Base-by-base conservation (phyloP, 202 grass and related monocot genomes). In the Saccharum hybrid region DNA sequence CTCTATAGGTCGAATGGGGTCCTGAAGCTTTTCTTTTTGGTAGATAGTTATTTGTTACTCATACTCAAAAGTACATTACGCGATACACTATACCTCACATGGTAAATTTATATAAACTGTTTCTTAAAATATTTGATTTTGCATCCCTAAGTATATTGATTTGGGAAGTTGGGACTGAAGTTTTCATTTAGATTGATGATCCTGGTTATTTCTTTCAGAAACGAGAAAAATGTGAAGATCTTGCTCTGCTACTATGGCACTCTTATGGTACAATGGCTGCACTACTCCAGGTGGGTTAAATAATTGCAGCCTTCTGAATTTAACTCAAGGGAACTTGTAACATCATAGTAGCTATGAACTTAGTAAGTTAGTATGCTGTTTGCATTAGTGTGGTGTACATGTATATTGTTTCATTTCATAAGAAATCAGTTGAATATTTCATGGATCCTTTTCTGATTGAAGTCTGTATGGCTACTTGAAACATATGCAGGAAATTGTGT, bases 181-280 rank as follows among this genome's bases (percentile, higher is more conserved):
- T 76, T 87, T 59, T 59, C 56, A 59, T 59, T n/a, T 60, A 60
- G 57, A 60, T 8, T 60, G 57, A 10, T 26, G 57, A 60, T 60
- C n/a, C 60, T 63, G 22, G 60, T 63, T 63, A 63, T 63, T 28
- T 30, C 8, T 85, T 86, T 60, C 84, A 96, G 94, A 91, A 89
- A 76, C 83, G 88, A 76, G 94, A 96, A 57, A 86, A 88, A 77
- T 96, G 91, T 84, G 90, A 83, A 81, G 86, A 93, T 74, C 84
- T 96, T 56, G 94, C 88, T 68, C 86, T 84, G 74, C 88, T 96
- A 30, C 80, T 96, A 10, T 96, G 94, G 91, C 82, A 93, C 60
- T 93, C 94, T 71, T 96, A 82, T 86, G 94, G 91, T 38, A 96
- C 94, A 51, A 89, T 91, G 67, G 42, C 88, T 83, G 86, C 90